These are phyloP conservation scores for Blastobotrys parvus DNA, from an alignment of 805 yeast genomes.

Conservation along the genomic window DNA sequence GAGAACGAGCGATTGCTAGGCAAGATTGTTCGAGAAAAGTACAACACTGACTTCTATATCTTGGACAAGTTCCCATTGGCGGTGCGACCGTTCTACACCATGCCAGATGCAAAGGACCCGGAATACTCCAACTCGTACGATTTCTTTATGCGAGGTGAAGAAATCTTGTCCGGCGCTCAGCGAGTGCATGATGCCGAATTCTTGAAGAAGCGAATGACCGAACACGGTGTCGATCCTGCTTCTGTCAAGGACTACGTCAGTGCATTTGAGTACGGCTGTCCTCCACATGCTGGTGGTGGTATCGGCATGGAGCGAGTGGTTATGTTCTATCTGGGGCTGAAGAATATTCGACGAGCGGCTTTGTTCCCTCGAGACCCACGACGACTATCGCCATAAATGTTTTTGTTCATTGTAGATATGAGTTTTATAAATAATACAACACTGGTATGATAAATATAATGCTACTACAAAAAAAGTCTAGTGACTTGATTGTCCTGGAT, in stretches of 20 bases:
- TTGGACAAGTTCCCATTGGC: constrained; percentile 97
- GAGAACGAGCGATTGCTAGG: constrained; percentile 95
- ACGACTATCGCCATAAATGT: constrained; percentile 65
- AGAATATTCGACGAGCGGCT: constrained; percentile 97
- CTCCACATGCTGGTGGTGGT: constrained; percentile 99
- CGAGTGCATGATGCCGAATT: constrained; percentile 93
- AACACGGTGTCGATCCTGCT: constrained; percentile 72
- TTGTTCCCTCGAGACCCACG: constrained; percentile 98
- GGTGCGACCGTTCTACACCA: constrained; percentile 96
- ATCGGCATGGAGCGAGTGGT: constrained; percentile 98
- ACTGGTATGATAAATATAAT: neutral
- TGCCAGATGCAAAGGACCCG: constrained; percentile 94
- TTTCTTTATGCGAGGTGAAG: constrained; percentile 99
- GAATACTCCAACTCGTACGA: constrained; percentile 95
- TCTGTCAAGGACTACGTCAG: constrained; percentile 80
- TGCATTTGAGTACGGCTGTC: constrained; percentile 89
- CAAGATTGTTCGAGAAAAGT: constrained; percentile 81
- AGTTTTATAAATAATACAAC: neutral
- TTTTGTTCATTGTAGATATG: neutral
- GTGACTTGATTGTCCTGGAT: neutral
- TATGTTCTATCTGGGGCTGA: constrained; percentile 94
- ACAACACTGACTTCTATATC: constrained; percentile 95
- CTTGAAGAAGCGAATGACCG: constrained; percentile 70
- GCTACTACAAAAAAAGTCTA: neutral
- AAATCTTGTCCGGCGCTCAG: constrained; percentile 98